These are phyloP conservation scores for Rhizoclosmatium globosum DNA, from an alignment of 192 early-diverging fungal species.

Conservation along the genomic window DNA sequence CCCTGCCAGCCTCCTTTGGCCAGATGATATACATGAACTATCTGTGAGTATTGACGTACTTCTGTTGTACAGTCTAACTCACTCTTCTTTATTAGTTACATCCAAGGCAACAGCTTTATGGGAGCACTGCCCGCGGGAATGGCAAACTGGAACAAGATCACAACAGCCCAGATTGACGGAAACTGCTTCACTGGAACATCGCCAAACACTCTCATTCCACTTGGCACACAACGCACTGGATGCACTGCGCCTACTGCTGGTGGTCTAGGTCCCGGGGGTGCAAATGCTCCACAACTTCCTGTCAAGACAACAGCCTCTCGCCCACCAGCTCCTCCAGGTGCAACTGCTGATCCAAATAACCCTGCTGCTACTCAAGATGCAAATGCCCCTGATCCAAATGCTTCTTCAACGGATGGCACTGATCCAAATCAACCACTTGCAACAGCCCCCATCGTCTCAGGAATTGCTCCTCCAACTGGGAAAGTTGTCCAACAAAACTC, in stretches of 20 bases:
- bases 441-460: too few species aligned
- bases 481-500: too few species aligned
- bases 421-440: too few species aligned
- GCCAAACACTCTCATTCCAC: background rate
- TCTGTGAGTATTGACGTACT: background rate
- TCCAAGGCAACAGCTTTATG: constrained; percentile 5
- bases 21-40: background rate
- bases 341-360: background rate
- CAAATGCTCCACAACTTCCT: background rate
- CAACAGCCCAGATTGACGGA: background rate
- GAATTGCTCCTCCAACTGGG: too few species aligned
- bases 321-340: background rate
- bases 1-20: background rate
- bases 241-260: background rate
- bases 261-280: background rate
- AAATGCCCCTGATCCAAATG: too few species aligned
- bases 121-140: background rate
- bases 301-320: background rate
- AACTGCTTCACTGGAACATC: constrained; percentile 11
- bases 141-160: background rate
- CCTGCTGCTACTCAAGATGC: background rate
- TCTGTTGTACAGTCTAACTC: too few species aligned
- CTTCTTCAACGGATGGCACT: too few species aligned
- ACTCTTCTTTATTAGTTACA: background rate
- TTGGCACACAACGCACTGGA: background rate